These are phyloP conservation scores for Simmondsia chinensis DNA, from an alignment of 148 eudicot species.

Conservation along the genomic window DNA sequence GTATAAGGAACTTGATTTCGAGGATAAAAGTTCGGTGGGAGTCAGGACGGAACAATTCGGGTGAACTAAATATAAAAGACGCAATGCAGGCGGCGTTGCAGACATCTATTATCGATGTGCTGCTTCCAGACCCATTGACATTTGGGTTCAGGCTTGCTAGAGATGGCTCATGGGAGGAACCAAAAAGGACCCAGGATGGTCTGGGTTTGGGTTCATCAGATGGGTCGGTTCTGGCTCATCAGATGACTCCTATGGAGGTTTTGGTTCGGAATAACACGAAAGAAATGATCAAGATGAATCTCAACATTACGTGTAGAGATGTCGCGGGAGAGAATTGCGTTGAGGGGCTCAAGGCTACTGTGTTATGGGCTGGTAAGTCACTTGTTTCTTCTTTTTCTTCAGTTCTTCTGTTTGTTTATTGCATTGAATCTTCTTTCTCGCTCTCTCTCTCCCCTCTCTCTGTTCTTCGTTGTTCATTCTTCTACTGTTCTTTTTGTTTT, in stretches of 20 bases:
- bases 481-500: too few species aligned
- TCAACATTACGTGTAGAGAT: conserved; percentile 80
- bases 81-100: conserved; percentile 90
- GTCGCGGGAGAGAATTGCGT: conserved; percentile 96
- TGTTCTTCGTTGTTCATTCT: too few species aligned
- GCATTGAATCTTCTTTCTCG: too few species aligned
- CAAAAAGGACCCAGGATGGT: conserved; percentile 8
- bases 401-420: not conserved
- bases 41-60: conserved; percentile 92
- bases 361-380: conserved; percentile 78
- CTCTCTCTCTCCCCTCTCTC: too few species aligned
- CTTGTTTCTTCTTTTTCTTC: not conserved
- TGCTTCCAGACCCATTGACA: conserved; percentile 90
- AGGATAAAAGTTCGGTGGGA: conserved; percentile 91
- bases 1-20: conserved; percentile 80
- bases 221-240: conserved; percentile 61
- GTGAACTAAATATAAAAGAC: conserved; percentile 88
- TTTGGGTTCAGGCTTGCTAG: conserved; percentile 78
- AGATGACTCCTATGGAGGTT: conserved; percentile 84
- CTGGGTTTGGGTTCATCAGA: conserved; percentile 13
- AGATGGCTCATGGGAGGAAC: conserved; percentile 3
- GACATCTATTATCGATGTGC: conserved; percentile 91
- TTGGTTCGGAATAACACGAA: conserved; percentile 90
- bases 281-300: conserved; percentile 61
- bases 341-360: conserved; percentile 75